Conservation (phyloP, 352 stramenopile genomes). For the Elongisporangium prolatum region DNA sequence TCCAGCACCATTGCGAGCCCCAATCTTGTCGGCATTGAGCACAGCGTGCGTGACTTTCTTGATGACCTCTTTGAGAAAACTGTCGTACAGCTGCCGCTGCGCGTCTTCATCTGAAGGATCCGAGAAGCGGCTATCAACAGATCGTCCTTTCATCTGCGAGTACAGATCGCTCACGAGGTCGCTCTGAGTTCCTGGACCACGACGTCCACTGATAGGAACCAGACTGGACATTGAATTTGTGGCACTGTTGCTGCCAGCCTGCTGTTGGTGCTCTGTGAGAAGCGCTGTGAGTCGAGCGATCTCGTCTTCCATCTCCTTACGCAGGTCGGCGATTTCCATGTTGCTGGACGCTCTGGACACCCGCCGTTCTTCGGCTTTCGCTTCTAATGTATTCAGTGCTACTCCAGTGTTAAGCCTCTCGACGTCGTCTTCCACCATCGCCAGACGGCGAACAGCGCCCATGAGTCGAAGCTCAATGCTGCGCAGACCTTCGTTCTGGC, state of each 20-base stretch:
- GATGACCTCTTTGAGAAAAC: conserved; percentile 66
- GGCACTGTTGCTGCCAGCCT: conserved; percentile 9
- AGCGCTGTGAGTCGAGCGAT: conserved; percentile 35
- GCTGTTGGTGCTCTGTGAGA: conserved; percentile 17
- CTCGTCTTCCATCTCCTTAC: conserved; percentile 47
- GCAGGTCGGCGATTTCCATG: conserved; percentile 42
- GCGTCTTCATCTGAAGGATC: conserved; percentile 29
- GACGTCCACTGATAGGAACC: conserved; percentile 12
- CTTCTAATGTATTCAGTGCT: conserved; percentile 17
- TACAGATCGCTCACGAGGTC: conserved; percentile 53
- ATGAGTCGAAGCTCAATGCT: conserved; percentile 60
- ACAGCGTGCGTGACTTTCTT: conserved; percentile 69
- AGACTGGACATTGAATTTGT: conserved; percentile 12
- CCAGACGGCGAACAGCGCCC: conserved; percentile 45
- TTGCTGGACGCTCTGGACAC: neutral
- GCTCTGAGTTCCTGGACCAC: conserved; percentile 24
- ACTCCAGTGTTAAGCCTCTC: conserved; percentile 39
- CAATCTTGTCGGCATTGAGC: conserved; percentile 43
- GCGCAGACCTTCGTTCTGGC: conserved; percentile 25
- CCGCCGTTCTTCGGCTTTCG: neutral
- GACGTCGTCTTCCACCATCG: conserved; percentile 59
- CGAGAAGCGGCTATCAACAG: conserved; percentile 42
- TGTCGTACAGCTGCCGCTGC: conserved; percentile 66
- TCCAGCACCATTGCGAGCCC: conserved; percentile 1
- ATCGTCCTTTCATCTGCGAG: conserved; percentile 47